Evolutionary conservation across 2,329 filamentous ascomycete species (phyloP), one percentile per base, ranked within the genome.

Genomic region (Xylariaceae sp.): DNA sequence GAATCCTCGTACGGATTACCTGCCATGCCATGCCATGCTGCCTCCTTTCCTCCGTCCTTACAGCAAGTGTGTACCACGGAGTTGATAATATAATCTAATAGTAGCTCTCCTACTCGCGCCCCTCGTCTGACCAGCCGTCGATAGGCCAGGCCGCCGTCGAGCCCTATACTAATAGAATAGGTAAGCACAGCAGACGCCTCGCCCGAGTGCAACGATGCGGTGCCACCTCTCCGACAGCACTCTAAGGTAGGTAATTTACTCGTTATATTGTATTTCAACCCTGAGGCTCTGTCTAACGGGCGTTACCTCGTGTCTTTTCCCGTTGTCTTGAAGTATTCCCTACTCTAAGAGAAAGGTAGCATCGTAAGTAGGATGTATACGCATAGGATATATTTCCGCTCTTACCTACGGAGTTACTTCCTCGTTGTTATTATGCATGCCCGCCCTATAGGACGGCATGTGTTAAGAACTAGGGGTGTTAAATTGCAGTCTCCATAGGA

Each of bases 121-220:
- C 37, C 37, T 41, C 37, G 37, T 41, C 37, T 30, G 23, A 30
- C 23, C 23, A 30, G 37, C 11, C 37, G 37, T 41, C 37, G 37
- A 41, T 13, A 41, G 37, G 11, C 37, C 37, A 41, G 37, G 37
- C 37, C 37, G 11, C 11, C 37, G 9, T 41, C 37, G 37, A 41
- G 37, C 37, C 37, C 11, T 41, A 41, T 41, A 41, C 37, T 49
- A 49, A 9, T 54, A 51, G 35, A 51, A 45, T 55, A 41, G 56
- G 51, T 53, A 51, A 51, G 53, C 37, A 55, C 30, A 49, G 44
- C 18, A 52, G 55, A 51, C 50, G 50, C 56, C 61, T 61, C 58
- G 55, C 56, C 51, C 58, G 56, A 53, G 61, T 58, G 54, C 58
- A 61, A 63, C 61, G 15, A 61, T 61, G 61, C 59, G 56, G 59